Base-by-base conservation (phyloP, 2,329 filamentous ascomycete genomes). In the Blastomyces gilchristii region DNA sequence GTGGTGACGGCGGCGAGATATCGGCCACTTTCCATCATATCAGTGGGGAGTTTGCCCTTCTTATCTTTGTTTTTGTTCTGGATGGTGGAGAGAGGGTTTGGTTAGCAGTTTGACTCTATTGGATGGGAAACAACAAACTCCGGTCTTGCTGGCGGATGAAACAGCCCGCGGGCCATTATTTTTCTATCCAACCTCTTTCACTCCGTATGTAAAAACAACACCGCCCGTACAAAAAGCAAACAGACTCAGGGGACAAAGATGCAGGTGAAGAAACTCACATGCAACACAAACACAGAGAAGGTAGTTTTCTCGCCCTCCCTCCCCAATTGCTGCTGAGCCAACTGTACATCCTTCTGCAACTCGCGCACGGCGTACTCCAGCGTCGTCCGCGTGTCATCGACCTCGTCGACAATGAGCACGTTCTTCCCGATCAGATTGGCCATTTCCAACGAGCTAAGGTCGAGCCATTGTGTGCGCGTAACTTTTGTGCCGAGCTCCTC, bases 61-160 rank as follows among this genome's bases (percentile, higher is more conserved):
- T 99, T 99, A 62, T 80, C 68, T 84, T 99, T 97, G 78, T 97
- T 86, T 85, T 99, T 99, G 83, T 99, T 99, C 87, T 91, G 69
- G 65, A 62, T 18, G 49, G 56, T 28, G 49, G 28, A 54, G 67
- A 31, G 67, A 31, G 45, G n/a, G 5, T 37, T 66, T 59, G 63
- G n/a, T 66, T 39, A 66, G 61, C 34, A 66, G 61, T 37, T 58
- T 31, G 28, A 18, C 16, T 31, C 8, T 47, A 18, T 22, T 31
- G 25, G 43, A 5, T 22, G 49, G 49, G 14, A 9, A 25, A 31
- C 31, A n/a, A 16, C 3, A 16, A 7, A n/a, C 22, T 22, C 11
- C 3, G 11, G n/a, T 22, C 18, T 47, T 7, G 16, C 43, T n/a
- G 5, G 43, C 43, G 18, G 43, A 47, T 47, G 31, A 47, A 5